A percentile compares a stretch with the other conserved stretches of the same genome.
Conservation (phyloP, 2,329 filamentous ascomycete genomes). For the Daldinia sp. region DNA sequence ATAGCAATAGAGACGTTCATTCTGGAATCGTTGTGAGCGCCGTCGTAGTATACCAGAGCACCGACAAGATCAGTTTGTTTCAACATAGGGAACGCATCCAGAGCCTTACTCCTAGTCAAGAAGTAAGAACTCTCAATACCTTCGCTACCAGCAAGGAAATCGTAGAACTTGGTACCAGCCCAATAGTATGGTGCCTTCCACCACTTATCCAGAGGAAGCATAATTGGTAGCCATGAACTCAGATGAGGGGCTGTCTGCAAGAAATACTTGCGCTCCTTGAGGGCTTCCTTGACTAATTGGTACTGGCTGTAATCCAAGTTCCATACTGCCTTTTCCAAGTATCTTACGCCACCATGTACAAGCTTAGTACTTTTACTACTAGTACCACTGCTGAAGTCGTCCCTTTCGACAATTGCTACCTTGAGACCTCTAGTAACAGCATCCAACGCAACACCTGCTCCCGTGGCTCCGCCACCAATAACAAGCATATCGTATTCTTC, state of each 20-base stretch:
- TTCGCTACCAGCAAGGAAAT: slow-evolving; percentile 85
- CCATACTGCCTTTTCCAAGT: slow-evolving; percentile 81
- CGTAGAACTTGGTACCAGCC: slow-evolving; percentile 84
- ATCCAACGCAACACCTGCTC: slow-evolving; percentile 77
- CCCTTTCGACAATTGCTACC: slow-evolving; percentile 77
- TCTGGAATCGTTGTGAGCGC: slow-evolving; percentile 89
- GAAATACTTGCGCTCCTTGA: slow-evolving; percentile 81
- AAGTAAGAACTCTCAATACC: slow-evolving; percentile 93
- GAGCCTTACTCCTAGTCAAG: slow-evolving; percentile 84
- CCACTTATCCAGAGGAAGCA: slow-evolving; percentile 80
- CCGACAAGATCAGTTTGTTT: slow-evolving; percentile 83
- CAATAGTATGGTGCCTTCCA: slow-evolving; percentile 84
- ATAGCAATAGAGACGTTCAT: slow-evolving; percentile 93
- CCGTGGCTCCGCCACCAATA: slow-evolving; percentile 78
- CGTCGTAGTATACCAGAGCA: slow-evolving; percentile 91
- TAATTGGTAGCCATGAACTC: slow-evolving; percentile 79
- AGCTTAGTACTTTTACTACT: slow-evolving; percentile 82
- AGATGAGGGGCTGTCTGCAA: slow-evolving; percentile 80
- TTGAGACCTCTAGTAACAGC: slow-evolving; percentile 77
- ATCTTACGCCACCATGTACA: slow-evolving; percentile 81
- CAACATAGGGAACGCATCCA: slow-evolving; percentile 90
- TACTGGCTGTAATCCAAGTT: slow-evolving; percentile 81
- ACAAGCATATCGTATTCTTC: slow-evolving; percentile 76
- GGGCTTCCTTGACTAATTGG: slow-evolving; percentile 76
- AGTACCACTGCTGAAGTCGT: slow-evolving; percentile 79